Conservation (phyloP, 2,329 filamentous ascomycete species). For the Cryoendolithus antarcticus region DNA sequence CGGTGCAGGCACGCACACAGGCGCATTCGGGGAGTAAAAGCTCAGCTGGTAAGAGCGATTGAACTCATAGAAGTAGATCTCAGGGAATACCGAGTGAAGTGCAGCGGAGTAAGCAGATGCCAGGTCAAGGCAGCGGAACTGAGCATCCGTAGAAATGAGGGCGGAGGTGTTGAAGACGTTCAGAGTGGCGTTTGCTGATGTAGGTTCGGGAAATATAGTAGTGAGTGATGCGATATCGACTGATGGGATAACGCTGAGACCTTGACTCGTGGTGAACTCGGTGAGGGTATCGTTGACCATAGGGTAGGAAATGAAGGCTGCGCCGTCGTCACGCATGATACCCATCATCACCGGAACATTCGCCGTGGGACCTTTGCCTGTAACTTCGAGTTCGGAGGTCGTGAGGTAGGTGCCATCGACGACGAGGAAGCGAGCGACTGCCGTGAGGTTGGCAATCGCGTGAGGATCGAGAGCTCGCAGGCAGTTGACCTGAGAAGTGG, state of each 20-base stretch:
- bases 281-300: constrained; percentile 15
- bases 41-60: constrained; percentile 29
- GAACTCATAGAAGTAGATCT: constrained; percentile 27
- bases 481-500: background rate
- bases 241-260: background rate
- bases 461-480: background rate
- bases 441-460: constrained; percentile 13
- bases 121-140: constrained; percentile 26
- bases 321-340: constrained; percentile 27
- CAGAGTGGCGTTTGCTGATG: constrained; percentile 4
- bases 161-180: constrained; percentile 25
- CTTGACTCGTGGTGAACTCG: constrained; percentile 8
- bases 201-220: constrained; percentile 1
- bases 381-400: too few relatives aligned
- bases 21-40: constrained; percentile 8
- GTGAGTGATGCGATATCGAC: too few relatives aligned
- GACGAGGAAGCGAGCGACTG: constrained; percentile 1
- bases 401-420: too few relatives aligned
- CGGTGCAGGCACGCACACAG: constrained; percentile 18
- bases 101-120: constrained; percentile 25
- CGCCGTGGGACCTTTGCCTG: constrained; percentile 5
- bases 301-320: constrained; percentile 18
- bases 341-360: constrained; percentile 26
- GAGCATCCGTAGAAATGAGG: constrained; percentile 20
- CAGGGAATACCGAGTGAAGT: constrained; percentile 20